phyloP scores from a whole-genome alignment of 1,139 yeast species.

The Saccharomyces hybrid region DNA sequence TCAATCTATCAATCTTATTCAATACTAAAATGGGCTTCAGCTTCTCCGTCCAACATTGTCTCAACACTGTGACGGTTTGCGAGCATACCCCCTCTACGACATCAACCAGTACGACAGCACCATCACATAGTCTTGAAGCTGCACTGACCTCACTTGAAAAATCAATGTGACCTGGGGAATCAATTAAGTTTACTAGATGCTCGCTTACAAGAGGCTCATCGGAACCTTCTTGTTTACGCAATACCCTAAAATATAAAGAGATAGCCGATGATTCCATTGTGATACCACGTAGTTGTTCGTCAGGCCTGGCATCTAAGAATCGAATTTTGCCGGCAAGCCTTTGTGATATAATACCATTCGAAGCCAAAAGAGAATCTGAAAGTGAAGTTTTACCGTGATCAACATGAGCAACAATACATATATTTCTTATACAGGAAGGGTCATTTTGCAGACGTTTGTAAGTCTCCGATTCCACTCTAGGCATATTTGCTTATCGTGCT shows the following conservation, averaged over 20 bases:
- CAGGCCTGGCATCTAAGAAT: slow-evolving; percentile 87
- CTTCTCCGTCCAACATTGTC: slow-evolving; percentile 95
- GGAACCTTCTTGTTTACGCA: slow-evolving; percentile 40
- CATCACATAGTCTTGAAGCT: slow-evolving; percentile 92
- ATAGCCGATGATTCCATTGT: slow-evolving; percentile 97
- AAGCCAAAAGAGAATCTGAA: slow-evolving; percentile 85
- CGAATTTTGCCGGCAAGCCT: slow-evolving; percentile 93
- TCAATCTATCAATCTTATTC: slow-evolving; percentile 84
- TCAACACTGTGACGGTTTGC: slow-evolving; percentile 86
- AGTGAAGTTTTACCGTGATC: slow-evolving; percentile 97
- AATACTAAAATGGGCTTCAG: slow-evolving; percentile 84
- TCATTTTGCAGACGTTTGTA: slow-evolving; percentile 60
- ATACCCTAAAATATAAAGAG: slow-evolving; percentile 69
- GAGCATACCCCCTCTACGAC: slow-evolving; percentile 98
- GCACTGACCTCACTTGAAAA: slow-evolving; percentile 94
- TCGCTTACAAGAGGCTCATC: slow-evolving; percentile 51
- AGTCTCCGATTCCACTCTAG: slow-evolving; percentile 49
- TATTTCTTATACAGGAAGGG: slow-evolving; percentile 69
- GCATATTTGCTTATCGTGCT: slow-evolving; percentile 13
- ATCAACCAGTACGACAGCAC: slow-evolving; percentile 90
- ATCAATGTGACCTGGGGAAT: slow-evolving; percentile 98
- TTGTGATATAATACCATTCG: slow-evolving; percentile 93
- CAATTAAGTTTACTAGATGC: slow-evolving; percentile 83
- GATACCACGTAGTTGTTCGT: slow-evolving; percentile 92
- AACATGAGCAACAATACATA: slow-evolving; percentile 94